Base-by-base conservation (phyloP, 306 rosid genomes). In the Prunus mume region DNA sequence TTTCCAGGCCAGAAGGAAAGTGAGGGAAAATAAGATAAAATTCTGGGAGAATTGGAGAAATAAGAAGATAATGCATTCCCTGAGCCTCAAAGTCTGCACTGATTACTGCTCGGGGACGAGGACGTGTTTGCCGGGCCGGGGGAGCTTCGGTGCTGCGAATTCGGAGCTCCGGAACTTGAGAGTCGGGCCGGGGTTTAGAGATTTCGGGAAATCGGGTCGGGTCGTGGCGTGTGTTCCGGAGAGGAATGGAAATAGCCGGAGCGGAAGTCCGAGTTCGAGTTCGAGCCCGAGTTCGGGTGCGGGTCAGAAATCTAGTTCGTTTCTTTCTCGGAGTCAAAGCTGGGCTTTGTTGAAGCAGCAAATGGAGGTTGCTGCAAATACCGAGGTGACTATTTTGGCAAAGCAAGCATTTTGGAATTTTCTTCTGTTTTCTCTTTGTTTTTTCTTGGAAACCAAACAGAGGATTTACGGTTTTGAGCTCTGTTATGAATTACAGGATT, bases 361-460 rank as follows among this genome's bases (percentile, higher is more conserved):
- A 80, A 85, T 95, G 97, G 93, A 95, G 76, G 91, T 90, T 3
- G 99, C 97, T 30, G 91, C 97, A 24, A 89, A 91, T 85, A 88
- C 97, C 0, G 99, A 95, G 99, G 99, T 92, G 34, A 6, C 56
- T 73, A 28, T 7, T 60, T 82, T 65, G 11, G 3, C 43, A 46
- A 25, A 7, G 25, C 7, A 22, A 14, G 8, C 58, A 22, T 34
- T 34, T 18, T 22, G 43, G 22, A 6, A 50, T 60, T 38, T n/a
- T 6, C 50, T 34, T 17, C 65, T 3, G 45, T 8, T n/a, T 34
- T 50, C 28, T 73, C 20, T 8, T 49, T n/a, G 51, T 4, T 71
- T 72, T 30, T 52, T 62, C 56, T 65, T 18, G 49, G 63, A 6
- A 32, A 25, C 45, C 71, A 67, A 67, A 30, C 68, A 32, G 22